phyloP scores from a whole-genome alignment of 1,284 basidiomycete genomes.

The Austropuccinia psidii region DNA sequence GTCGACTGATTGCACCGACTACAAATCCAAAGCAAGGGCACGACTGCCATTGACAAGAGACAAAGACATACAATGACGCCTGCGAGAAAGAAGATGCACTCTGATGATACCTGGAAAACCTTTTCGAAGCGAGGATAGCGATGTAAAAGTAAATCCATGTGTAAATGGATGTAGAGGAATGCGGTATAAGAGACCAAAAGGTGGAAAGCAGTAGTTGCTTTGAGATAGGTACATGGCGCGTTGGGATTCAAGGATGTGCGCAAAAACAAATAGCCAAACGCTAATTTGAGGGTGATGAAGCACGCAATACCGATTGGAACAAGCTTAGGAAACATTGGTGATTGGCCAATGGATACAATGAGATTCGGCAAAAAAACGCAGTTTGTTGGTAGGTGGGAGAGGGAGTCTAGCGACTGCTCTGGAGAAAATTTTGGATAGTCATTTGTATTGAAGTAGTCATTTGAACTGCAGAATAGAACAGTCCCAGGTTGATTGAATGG shows the following conservation, averaged over 20 bases:
- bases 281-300: slow-evolving; percentile 31
- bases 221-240: slow-evolving; percentile 24
- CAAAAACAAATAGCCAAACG: slow-evolving; percentile 21
- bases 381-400: slow-evolving; percentile 21
- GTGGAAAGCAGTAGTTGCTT: slow-evolving; percentile 12
- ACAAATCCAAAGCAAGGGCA: slow-evolving; percentile 35
- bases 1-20: slow-evolving; percentile 6
- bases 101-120: slow-evolving; percentile 9
- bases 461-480: slow-evolving; percentile 22
- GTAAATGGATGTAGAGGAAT: slow-evolving; percentile 7
- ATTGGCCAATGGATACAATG: slow-evolving; percentile 17
- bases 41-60: slow-evolving; percentile 16
- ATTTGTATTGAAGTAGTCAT: neutral
- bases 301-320: slow-evolving; percentile 26
- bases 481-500: slow-evolving; percentile 17
- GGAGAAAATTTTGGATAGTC: slow-evolving; percentile 19
- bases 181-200: slow-evolving; percentile 18
- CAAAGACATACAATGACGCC: slow-evolving; percentile 24
- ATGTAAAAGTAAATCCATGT: slow-evolving; percentile 25
- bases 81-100: slow-evolving; percentile 23
- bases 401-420: neutral
- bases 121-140: slow-evolving; percentile 24
- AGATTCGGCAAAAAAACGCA: slow-evolving; percentile 22
- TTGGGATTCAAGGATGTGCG: slow-evolving; percentile 22
- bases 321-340: neutral